These are phyloP conservation scores for Trichoderma sp. DNA, from an alignment of 2,329 filamentous ascomycete species.

Conservation along the genomic window DNA sequence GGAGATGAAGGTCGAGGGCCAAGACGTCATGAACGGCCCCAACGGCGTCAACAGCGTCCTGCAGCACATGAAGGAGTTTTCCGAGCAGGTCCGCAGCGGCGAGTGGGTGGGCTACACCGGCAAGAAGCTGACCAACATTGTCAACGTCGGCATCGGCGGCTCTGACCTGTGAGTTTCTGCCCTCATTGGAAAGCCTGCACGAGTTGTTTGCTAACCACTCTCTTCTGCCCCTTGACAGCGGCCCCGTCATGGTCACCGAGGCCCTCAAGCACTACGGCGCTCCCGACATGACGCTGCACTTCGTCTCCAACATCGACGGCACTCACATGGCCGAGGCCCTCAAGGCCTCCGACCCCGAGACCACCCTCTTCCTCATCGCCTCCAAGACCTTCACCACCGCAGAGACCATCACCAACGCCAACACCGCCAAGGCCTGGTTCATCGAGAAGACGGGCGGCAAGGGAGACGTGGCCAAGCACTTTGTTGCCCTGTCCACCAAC, in stretches of 20 bases:
- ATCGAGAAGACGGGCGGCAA: slow-evolving; percentile 74
- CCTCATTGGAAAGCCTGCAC: too few species aligned
- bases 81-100: slow-evolving; percentile 88
- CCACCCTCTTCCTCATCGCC: slow-evolving; percentile 96
- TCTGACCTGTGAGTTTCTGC: slow-evolving; percentile 79
- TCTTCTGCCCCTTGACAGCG: slow-evolving; percentile 55
- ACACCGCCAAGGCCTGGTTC: slow-evolving; percentile 97
- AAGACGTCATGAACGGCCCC: slow-evolving; percentile 87
- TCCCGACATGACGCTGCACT: slow-evolving; percentile 85
- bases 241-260: slow-evolving; percentile 98
- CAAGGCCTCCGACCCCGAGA: slow-evolving; percentile 86
- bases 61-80: slow-evolving; percentile 98
- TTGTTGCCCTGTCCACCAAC: slow-evolving; percentile 96
- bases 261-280: slow-evolving; percentile 93
- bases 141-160: slow-evolving; percentile 98
- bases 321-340: slow-evolving; percentile 97
- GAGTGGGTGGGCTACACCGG: slow-evolving; percentile 97
- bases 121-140: slow-evolving; percentile 93
- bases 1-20: slow-evolving; percentile 81
- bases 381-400: slow-evolving; percentile 99
- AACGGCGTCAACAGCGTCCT: slow-evolving; percentile 89
- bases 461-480: slow-evolving; percentile 95
- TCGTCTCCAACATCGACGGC: slow-evolving; percentile 99
- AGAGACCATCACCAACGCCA: slow-evolving; percentile 95
- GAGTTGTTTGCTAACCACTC: slow-evolving; percentile 7